Evolutionary conservation across 2,329 filamentous ascomycete species (phyloP).

Genomic region (Chrysosphaeria jannelii): DNA sequence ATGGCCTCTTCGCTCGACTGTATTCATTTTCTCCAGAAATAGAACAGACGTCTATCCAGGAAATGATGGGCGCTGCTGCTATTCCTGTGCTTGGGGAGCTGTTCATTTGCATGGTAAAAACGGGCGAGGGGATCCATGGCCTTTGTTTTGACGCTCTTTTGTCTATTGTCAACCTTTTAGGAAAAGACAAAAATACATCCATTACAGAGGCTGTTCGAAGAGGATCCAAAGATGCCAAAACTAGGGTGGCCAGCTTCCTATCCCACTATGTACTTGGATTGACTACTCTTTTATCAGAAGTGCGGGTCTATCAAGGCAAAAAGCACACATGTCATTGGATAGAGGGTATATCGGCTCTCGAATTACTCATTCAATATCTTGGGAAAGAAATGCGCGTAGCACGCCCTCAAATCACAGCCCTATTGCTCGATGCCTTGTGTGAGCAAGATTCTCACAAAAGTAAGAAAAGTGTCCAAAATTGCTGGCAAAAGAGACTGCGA

Average conservation of each 20-base stretch:
- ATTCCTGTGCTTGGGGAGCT: conserved; percentile 5
- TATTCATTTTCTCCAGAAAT: conserved; percentile 4
- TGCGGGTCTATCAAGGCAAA: conserved; percentile 9
- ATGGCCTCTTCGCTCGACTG: conserved; percentile 3
- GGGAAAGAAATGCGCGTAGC: conserved; percentile 45
- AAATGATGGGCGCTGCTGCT: conserved; percentile 3
- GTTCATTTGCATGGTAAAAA: conserved; percentile 3
- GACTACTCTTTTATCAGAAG: conserved; percentile 52
- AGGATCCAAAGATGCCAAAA: no score
- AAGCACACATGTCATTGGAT: conserved; percentile 5
- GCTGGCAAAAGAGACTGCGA: conserved; percentile 18
- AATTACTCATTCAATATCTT: conserved; percentile 59
- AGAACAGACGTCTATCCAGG: conserved; percentile 3
- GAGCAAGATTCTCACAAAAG: conserved; percentile 15
- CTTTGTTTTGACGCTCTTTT: conserved; percentile 2
- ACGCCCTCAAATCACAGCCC: conserved; percentile 80
- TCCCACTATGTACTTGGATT: conserved; percentile 64
- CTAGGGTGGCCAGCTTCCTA: conserved; percentile 50
- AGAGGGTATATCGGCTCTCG: conserved; percentile 37
- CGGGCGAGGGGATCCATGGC: conserved; percentile 1
- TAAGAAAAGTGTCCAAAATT: conserved; percentile 7
- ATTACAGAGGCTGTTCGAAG: no score
- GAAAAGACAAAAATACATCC: no score
- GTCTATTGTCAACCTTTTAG: neutral
- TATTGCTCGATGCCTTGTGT: conserved; percentile 55